Evolutionary conservation across 2,329 filamentous ascomycete genomes (phyloP).

Genomic region (Ophiostoma tasmaniense): DNA sequence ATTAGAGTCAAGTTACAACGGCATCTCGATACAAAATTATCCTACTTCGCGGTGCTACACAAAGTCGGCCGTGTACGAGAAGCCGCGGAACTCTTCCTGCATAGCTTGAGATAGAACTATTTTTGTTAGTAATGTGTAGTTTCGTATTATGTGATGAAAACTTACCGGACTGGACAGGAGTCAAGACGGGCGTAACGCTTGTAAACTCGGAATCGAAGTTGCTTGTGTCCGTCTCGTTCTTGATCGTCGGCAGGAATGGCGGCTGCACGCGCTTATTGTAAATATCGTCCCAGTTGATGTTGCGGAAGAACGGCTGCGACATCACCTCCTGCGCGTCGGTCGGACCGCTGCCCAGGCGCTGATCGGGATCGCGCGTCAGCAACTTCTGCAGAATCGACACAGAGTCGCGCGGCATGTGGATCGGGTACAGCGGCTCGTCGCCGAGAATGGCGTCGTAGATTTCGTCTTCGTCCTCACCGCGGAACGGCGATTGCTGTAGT

Average conservation of each 20-base stretch:
- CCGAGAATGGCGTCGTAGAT: slow-evolving; percentile 98
- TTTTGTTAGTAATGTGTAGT: slow-evolving; percentile 32
- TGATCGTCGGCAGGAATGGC: slow-evolving; percentile 84
- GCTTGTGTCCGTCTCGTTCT: slow-evolving; percentile 92
- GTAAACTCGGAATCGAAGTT: slow-evolving; percentile 99
- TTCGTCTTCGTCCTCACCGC: slow-evolving; percentile 96
- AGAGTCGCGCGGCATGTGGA: slow-evolving; percentile 96
- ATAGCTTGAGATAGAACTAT: slow-evolving; percentile 92
- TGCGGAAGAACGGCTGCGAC: slow-evolving; percentile 96
- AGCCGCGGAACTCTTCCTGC: slow-evolving; percentile 99
- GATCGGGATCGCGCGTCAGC: slow-evolving; percentile 86
- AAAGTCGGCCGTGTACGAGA: slow-evolving; percentile 94
- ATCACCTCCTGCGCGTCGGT: slow-evolving; percentile 98
- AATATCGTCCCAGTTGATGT: slow-evolving; percentile 97
- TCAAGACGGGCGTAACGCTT: slow-evolving; percentile 93
- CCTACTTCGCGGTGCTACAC: slow-evolving; percentile 39
- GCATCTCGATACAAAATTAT: not conserved
- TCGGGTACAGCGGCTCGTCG: slow-evolving; percentile 94
- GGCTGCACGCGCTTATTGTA: slow-evolving; percentile 88
- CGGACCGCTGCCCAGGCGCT: slow-evolving; percentile 84
- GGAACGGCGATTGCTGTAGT: slow-evolving; percentile 95
- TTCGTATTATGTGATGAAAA: not conserved
- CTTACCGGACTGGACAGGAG: slow-evolving; percentile 90
- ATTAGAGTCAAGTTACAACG: not conserved
- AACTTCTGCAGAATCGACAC: slow-evolving; percentile 97